Evolutionary conservation across 225 moss, liverwort and hornwort species (phyloP).

Genomic region (Rhytidiadelphus loreus): DNA sequence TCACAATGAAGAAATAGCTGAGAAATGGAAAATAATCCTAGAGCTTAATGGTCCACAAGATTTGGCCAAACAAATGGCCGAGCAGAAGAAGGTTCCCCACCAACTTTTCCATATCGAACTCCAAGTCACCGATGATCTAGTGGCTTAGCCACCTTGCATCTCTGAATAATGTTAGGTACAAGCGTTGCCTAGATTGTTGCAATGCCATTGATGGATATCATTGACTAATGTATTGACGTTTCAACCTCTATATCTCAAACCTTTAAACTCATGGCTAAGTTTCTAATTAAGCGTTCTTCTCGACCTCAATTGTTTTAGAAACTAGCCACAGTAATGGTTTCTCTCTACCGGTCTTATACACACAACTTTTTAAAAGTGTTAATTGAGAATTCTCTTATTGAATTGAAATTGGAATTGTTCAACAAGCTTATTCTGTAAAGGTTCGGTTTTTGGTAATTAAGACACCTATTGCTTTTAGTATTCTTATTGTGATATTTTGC

Average conservation of each 20-base stretch:
- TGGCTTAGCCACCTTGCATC: slow-evolving; percentile 17
- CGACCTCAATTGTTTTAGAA: neutral
- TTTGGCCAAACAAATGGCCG: slow-evolving; percentile 32
- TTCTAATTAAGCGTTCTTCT: neutral
- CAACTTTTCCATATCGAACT: slow-evolving; percentile 28
- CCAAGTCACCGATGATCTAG: slow-evolving; percentile 10
- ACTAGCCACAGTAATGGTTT: neutral
- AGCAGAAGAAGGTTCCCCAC: slow-evolving; percentile 43
- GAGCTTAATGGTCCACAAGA: slow-evolving; percentile 40
- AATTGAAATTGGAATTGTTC: neutral
- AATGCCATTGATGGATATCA: neutral
- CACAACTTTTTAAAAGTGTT: neutral
- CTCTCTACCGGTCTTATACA: neutral
- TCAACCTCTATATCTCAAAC: neutral
- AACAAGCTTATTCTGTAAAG: neutral
- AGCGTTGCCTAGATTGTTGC: slow-evolving; percentile 5
- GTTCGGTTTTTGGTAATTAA: neutral
- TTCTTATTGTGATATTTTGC: neutral
- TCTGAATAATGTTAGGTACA: slow-evolving; percentile 15
- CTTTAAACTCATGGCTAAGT: neutral
- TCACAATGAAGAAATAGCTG: slow-evolving; percentile 30
- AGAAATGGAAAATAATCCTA: slow-evolving; percentile 23
- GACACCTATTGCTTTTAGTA: neutral
- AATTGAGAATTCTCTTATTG: neutral
- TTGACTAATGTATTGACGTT: neutral